Conservation (phyloP, 2,329 filamentous ascomycete genomes). For the Aspergillus awamori region DNA sequence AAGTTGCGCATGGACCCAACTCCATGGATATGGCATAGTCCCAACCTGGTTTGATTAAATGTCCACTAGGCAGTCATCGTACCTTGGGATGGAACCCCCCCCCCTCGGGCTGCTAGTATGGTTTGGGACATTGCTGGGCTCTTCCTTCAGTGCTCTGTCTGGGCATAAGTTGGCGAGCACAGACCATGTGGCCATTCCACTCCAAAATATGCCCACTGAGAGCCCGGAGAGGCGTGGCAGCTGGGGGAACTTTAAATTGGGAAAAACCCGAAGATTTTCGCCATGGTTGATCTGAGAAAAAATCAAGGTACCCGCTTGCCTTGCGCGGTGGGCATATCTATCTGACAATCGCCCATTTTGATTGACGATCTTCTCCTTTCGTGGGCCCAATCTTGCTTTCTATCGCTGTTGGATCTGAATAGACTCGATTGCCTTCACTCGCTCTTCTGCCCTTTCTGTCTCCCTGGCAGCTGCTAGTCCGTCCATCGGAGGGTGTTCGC, state of each 20-base stretch:
- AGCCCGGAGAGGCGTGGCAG: constrained; percentile 10
- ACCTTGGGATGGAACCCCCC: neutral
- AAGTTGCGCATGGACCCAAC: neutral
- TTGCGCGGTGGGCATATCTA: constrained; percentile 18
- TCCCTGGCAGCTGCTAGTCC: constrained; percentile 1
- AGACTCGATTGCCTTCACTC: constrained; percentile 2
- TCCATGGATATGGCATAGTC: neutral
- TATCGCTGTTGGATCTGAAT: constrained; percentile 11
- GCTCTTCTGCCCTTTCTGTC: neutral
- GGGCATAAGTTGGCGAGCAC: constrained; percentile 3
- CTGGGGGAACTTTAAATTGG: constrained; percentile 18
- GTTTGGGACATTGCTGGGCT: constrained; percentile 7
- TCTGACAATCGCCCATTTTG: constrained; percentile 14
- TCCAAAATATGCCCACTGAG: constrained; percentile 10
- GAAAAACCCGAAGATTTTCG: constrained; percentile 20
- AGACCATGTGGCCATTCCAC: constrained; percentile 16
- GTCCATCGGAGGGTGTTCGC: neutral
- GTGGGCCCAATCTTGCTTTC: constrained; percentile 14
- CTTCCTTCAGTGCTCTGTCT: neutral
- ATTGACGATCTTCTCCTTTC: constrained; percentile 21
- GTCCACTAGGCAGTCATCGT: neutral
- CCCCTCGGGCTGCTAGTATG: constrained; percentile 2
- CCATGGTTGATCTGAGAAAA: constrained; percentile 17
- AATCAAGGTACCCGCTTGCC: constrained; percentile 19
- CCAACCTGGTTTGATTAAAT: neutral